Evolutionary conservation across 1,284 basidiomycete genomes (phyloP).

Genomic region (Ustilago bromivora): DNA sequence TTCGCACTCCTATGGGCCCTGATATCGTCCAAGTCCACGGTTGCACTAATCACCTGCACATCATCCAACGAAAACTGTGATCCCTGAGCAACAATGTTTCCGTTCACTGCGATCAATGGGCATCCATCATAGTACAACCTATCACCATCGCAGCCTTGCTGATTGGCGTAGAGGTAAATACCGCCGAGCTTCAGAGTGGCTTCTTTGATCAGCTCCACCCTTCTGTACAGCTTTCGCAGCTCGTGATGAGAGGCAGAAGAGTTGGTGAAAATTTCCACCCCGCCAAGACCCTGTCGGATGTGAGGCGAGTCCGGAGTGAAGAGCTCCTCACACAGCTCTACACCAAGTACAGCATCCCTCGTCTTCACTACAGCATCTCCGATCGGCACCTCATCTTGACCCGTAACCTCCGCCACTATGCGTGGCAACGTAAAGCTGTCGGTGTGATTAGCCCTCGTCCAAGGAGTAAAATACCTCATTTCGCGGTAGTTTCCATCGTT

Average conservation of each 20-base stretch:
- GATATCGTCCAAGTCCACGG: constrained; percentile 93
- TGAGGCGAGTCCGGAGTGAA: constrained; percentile 97
- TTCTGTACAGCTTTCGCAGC: constrained; percentile 88
- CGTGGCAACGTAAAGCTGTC: constrained; percentile 90
- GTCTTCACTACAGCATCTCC: constrained; percentile 95
- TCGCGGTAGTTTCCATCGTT: constrained; percentile 99
- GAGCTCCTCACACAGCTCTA: constrained; percentile 96
- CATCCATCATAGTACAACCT: constrained; percentile 97
- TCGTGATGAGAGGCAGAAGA: constrained; percentile 98
- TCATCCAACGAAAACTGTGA: constrained; percentile 95
- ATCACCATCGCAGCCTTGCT: constrained; percentile 98
- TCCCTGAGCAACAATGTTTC: constrained; percentile 90
- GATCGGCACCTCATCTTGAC: constrained; percentile 94
- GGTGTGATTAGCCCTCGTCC: constrained; percentile 86
- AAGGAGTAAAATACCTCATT: constrained; percentile 94
- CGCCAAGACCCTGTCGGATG: constrained; percentile 94
- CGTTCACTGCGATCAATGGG: constrained; percentile 94
- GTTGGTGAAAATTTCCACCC: constrained; percentile 98
- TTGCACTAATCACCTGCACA: constrained; percentile 94
- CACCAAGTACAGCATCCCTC: constrained; percentile 92
- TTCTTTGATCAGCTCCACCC: constrained; percentile 95
- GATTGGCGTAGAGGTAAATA: constrained; percentile 96
- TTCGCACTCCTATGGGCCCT: constrained; percentile 82
- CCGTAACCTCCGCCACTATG: constrained; percentile 85
- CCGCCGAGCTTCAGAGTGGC: constrained; percentile 97